Percentiles rank a stretch among this genome's conserved stretches.
These are phyloP conservation scores for Bipolaris gigantea DNA, from an alignment of 2,329 filamentous ascomycete species.

Conservation along the genomic window DNA sequence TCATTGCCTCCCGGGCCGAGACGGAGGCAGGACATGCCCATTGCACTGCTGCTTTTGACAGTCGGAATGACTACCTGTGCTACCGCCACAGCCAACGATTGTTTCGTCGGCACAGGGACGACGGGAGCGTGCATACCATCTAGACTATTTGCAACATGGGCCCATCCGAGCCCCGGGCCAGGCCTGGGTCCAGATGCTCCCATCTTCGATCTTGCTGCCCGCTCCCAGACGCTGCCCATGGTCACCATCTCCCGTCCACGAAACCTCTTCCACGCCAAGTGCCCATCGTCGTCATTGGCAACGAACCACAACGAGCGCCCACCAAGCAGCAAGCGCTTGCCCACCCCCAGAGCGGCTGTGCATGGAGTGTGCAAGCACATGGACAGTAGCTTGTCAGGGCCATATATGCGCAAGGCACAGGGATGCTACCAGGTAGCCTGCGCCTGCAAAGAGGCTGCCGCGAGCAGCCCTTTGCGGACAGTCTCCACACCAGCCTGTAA, in stretches of 20 bases:
- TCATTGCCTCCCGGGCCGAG: conserved; percentile 18
- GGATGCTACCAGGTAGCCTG: conserved; percentile 15
- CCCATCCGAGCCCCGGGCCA: conserved; percentile 8
- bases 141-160: conserved; percentile 22
- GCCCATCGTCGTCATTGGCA: not conserved
- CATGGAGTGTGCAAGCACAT: conserved; percentile 27
- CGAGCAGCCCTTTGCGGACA: conserved; percentile 19
- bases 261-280: not conserved
- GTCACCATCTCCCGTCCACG: not conserved
- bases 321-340: conserved; percentile 9
- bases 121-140: conserved; percentile 32
- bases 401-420: conserved; percentile 5
- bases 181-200: not conserved
- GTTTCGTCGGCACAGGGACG: conserved; percentile 14
- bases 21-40: conserved; percentile 19
- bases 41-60: conserved; percentile 19
- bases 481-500: conserved; percentile 21
- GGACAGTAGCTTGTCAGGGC: conserved; percentile 6
- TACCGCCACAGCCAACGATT: conserved; percentile 30
- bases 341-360: not conserved
- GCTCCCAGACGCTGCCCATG: conserved; percentile 12
- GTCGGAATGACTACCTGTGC: conserved; percentile 30
- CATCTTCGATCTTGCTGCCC: conserved; percentile 17
- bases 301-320: not conserved
- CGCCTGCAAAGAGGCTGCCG: conserved; percentile 21